phyloP scores from a whole-genome alignment of 768 basidiomycete genomes.

The Termitomyces sp. region DNA sequence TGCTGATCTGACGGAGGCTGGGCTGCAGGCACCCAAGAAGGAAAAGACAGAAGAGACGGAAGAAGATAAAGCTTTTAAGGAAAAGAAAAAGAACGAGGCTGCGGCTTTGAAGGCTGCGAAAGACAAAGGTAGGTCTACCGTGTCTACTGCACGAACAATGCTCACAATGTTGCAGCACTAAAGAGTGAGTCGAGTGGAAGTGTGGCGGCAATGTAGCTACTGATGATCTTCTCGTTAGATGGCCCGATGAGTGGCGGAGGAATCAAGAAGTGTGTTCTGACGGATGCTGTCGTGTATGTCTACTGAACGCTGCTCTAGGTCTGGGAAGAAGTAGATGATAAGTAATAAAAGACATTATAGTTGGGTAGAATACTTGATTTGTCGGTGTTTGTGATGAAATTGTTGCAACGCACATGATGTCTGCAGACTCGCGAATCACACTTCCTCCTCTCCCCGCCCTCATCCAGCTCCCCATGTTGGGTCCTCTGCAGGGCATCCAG shows the following conservation, averaged over 20 bases:
- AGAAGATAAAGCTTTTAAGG: slow-evolving; percentile 68
- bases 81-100: slow-evolving; percentile 70
- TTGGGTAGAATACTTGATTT: slow-evolving; percentile 21
- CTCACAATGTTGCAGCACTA: slow-evolving; percentile 30
- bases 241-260: slow-evolving; percentile 66
- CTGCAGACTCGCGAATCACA: slow-evolving; percentile 17
- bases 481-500: slow-evolving; percentile 60
- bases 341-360: slow-evolving; percentile 40
- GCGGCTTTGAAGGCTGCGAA: slow-evolving; percentile 67
- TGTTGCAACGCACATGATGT: slow-evolving; percentile 16
- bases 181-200: slow-evolving; percentile 38
- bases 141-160: slow-evolving; percentile 1
- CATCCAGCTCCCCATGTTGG: slow-evolving; percentile 65
- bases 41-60: slow-evolving; percentile 67
- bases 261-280: slow-evolving; percentile 78
- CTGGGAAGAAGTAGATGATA: slow-evolving; percentile 58
- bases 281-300: neutral
- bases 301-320: slow-evolving; percentile 32
- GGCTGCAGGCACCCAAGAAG: slow-evolving; percentile 73
- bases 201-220: slow-evolving; percentile 1
- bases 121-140: slow-evolving; percentile 54
- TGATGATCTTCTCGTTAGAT: slow-evolving; percentile 30
- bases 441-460: slow-evolving; percentile 18
- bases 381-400: slow-evolving; percentile 32
- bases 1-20: slow-evolving; percentile 1